phyloP scores from a whole-genome alignment of 2,329 filamentous ascomycete species.

The Alternaria atra region DNA sequence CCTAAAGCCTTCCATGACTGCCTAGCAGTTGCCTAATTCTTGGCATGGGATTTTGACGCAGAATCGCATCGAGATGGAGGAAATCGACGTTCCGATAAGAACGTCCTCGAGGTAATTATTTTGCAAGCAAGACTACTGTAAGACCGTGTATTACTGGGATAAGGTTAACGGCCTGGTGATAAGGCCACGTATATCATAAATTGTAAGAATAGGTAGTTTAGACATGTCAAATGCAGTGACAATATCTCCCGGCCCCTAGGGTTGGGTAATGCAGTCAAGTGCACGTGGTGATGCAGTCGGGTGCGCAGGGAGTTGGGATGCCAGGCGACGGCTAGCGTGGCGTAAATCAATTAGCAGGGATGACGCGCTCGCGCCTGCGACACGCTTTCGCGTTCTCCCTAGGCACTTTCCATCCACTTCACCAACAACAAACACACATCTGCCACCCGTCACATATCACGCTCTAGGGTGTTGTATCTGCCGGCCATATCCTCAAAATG shows the following conservation, averaged over 20 bases:
- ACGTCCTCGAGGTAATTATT: background rate
- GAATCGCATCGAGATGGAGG: background rate
- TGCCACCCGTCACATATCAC: constrained; percentile 5
- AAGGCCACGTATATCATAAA: background rate
- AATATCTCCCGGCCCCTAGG: background rate
- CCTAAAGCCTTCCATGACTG: background rate
- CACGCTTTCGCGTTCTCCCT: constrained; percentile 34
- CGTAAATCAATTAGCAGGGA: constrained; percentile 33
- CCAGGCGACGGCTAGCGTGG: constrained; percentile 20
- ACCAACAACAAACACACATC: constrained; percentile 26
- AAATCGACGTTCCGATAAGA: background rate
- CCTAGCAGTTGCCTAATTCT: background rate
- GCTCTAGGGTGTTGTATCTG: constrained; percentile 1
- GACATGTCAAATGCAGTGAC: background rate
- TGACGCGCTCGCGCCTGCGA: constrained; percentile 43
- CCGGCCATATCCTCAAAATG: constrained; percentile 32
- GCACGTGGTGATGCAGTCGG: background rate
- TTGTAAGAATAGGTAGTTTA: background rate
- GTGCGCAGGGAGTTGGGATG: background rate
- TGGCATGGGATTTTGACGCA: background rate
- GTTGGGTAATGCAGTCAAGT: background rate
- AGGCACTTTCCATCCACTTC: constrained; percentile 29
- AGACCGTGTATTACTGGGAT: too few species aligned
- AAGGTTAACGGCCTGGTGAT: background rate
- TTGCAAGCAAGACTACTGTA: background rate